These are phyloP conservation scores for Megacollybia marginata DNA, from an alignment of 768 basidiomycete genomes.

Conservation along the genomic window DNA sequence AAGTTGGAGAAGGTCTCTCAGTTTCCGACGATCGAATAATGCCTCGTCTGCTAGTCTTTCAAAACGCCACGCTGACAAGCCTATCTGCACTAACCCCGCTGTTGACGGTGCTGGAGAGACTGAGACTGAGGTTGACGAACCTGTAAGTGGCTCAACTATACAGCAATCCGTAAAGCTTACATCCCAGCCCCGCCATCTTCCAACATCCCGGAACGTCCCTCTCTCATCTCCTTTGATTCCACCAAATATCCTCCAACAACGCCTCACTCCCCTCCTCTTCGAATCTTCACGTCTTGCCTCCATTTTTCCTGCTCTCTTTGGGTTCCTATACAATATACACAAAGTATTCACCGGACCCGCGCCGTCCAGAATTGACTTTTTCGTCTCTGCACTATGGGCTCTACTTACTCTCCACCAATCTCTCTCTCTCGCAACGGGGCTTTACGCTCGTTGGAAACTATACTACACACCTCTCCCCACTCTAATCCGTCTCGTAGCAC, in stretches of 20 bases:
- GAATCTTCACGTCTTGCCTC: slow-evolving; percentile 64
- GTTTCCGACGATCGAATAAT: slow-evolving; percentile 10
- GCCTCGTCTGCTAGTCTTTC: slow-evolving; percentile 21
- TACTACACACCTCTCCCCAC: slow-evolving; percentile 88
- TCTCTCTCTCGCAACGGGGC: slow-evolving; percentile 78
- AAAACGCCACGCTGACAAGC: slow-evolving; percentile 21
- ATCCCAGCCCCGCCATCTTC: slow-evolving; percentile 54
- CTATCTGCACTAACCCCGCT: slow-evolving; percentile 60
- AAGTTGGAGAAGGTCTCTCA: slow-evolving; percentile 13
- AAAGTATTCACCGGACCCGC: slow-evolving; percentile 27
- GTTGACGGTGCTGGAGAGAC: slow-evolving; percentile 64
- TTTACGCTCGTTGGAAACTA: slow-evolving; percentile 82
- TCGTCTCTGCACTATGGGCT: slow-evolving; percentile 70
- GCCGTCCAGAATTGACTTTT: slow-evolving; percentile 49
- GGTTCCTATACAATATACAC: slow-evolving; percentile 56
- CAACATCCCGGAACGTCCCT: slow-evolving; percentile 57
- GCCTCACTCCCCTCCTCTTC: slow-evolving; percentile 55
- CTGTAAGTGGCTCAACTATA: slow-evolving; percentile 35
- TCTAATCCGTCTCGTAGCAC: slow-evolving; percentile 82
- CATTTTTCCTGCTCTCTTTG: slow-evolving; percentile 65
- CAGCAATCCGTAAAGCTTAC: neutral
- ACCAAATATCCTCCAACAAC: slow-evolving; percentile 34
- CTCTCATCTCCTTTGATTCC: slow-evolving; percentile 44
- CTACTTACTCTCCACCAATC: slow-evolving; percentile 87
- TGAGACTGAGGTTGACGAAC: slow-evolving; percentile 73